Percentiles rank a stretch among this genome's conserved stretches.
phyloP scores from a whole-genome alignment of 1,284 basidiomycete genomes.

The Heliocybe sulcata region DNA sequence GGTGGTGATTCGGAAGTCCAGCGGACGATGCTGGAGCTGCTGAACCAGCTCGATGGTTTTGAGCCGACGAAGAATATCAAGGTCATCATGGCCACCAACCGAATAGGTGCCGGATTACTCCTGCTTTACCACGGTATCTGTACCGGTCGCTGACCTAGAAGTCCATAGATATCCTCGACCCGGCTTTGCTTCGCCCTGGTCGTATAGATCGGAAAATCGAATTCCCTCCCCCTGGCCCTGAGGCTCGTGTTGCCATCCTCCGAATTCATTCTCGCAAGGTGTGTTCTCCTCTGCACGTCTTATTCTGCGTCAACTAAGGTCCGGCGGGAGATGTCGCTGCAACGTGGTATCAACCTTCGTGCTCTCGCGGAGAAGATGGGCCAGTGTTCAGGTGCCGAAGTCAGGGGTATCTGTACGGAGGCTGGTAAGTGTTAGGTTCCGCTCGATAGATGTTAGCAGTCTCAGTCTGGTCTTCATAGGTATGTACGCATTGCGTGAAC shows the following conservation, averaged over 20 bases:
- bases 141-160: conserved; percentile 3
- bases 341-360: conserved; percentile 94
- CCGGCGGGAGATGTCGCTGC: conserved; percentile 81
- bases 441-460: conserved; percentile 4
- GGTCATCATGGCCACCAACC: conserved; percentile 99
- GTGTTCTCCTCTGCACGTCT: conserved; percentile 9
- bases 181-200: conserved; percentile 90
- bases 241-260: conserved; percentile 94
- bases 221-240: conserved; percentile 97
- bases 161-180: conserved; percentile 83
- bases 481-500: conserved; percentile 95
- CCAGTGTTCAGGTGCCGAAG: conserved; percentile 96
- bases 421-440: conserved; percentile 55
- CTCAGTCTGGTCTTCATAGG: conserved; percentile 32
- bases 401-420: conserved; percentile 97
- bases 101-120: conserved; percentile 62
- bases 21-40: conserved; percentile 93
- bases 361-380: conserved; percentile 98
- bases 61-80: conserved; percentile 99
- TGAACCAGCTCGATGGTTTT: conserved; percentile 98
- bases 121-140: background rate
- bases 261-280: conserved; percentile 97
- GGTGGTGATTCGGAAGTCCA: conserved; percentile 96
- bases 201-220: conserved; percentile 99
- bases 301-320: conserved; percentile 1